Evolutionary conservation across 129 eudicot species (phyloP).

Genomic region (Lonicera japonica): DNA sequence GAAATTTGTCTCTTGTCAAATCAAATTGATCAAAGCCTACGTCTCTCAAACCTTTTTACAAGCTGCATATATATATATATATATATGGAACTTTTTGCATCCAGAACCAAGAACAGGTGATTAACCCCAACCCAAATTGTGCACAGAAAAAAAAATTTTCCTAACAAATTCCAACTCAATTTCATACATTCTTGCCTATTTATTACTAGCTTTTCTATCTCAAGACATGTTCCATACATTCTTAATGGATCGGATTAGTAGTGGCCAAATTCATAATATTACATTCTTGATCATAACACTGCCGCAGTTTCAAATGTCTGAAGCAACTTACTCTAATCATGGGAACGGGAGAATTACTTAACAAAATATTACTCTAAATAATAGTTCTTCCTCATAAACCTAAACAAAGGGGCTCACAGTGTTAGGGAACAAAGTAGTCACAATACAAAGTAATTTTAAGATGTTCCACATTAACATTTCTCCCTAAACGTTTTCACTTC

Average conservation of each 20-base stretch:
- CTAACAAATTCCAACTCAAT: no score
- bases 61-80: no score
- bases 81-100: no score
- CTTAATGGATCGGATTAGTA: background rate
- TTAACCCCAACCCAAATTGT: no score
- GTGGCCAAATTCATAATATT: background rate
- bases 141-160: no score
- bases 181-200: no score
- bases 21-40: no score
- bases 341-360: background rate
- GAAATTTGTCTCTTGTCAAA: no score
- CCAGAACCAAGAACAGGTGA: no score
- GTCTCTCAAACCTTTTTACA: no score
- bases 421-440: background rate
- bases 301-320: background rate
- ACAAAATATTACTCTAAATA: conserved; percentile 1
- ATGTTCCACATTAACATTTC: no score
- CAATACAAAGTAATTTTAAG: background rate
- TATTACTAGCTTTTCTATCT: no score
- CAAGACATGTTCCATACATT: background rate
- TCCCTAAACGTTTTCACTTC: conserved; percentile 20
- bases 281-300: background rate
- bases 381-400: background rate
- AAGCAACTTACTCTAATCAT: background rate
- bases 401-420: background rate